Base-by-base conservation (phyloP, 2,329 filamentous ascomycete genomes). In the Fusarium decemcellulare region DNA sequence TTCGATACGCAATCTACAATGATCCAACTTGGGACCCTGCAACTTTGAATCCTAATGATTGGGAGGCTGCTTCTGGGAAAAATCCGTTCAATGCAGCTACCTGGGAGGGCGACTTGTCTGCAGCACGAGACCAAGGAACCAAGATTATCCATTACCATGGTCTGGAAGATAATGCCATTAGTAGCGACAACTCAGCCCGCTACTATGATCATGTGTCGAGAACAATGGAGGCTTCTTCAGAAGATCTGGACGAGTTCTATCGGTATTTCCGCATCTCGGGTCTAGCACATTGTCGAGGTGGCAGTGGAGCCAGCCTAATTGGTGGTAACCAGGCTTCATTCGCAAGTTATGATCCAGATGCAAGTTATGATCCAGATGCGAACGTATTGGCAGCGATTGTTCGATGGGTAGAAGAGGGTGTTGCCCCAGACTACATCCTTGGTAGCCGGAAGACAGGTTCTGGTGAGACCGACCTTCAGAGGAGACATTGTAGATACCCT, bases 191-290 rank as follows among this genome's bases (percentile, higher is more conserved):
- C 51, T 73, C 74, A 6, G 67, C 63, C 3, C 60, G 67, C 6
- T 74, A 73, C 39, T 75, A 72, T 27, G 53, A 74, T 23, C 67
- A 66, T 23, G 65, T 76, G 2, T 46, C 37, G 6, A 39, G 58
- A 43, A 72, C 63, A 1, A 70, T 76, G 76, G 50, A 32, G 9
- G n/a, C 80, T 73, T 57, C 32, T 12, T 64, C 57, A 1, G 37
- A 55, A 1, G 75, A 78, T 14, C 53, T 84, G 36, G 85, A 83
- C 4, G 81, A 84, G 9, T 86, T 85, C 73, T 90, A 87, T 76
- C 75, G 79, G 0, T 83, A 84, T 70, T 88, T 88, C 73, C 78
- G 78, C 18, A 81, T 89, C 16, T 85, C 85, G 0, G 86, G 86
- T 0, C 84, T 61, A 15, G 81, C 81, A 7, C 86, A 88, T 75